Evolutionary conservation across 805 yeast species (phyloP).

Genomic region (Wickerhamomyces alni): DNA sequence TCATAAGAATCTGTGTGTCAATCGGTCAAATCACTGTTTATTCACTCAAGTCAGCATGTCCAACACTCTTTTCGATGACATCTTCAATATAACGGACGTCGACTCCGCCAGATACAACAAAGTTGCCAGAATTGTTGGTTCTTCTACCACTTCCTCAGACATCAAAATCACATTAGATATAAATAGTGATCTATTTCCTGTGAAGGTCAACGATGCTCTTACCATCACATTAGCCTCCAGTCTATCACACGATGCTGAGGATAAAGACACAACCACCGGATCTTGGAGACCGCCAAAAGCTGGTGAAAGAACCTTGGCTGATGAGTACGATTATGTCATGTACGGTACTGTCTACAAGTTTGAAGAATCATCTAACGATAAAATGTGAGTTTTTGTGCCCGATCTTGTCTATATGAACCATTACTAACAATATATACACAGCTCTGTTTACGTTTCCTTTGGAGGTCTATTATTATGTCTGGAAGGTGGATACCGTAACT

Average conservation of each 20-base stretch:
- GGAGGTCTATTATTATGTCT: constrained; percentile 92
- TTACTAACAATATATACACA: constrained; percentile 6
- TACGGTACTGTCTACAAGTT: constrained; percentile 96
- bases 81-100: constrained; percentile 77
- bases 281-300: constrained; percentile 61
- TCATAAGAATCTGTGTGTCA: constrained; percentile 36
- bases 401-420: not conserved
- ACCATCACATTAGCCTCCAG: constrained; percentile 84
- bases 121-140: constrained; percentile 83
- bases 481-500: constrained; percentile 90
- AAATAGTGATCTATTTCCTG: constrained; percentile 89
- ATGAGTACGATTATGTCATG: constrained; percentile 97
- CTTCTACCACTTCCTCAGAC: constrained; percentile 75
- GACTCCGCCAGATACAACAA: constrained; percentile 90
- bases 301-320: constrained; percentile 82
- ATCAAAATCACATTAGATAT: constrained; percentile 82
- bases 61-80: constrained; percentile 84
- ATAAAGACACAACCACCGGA: constrained; percentile 40
- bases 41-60: constrained; percentile 37
- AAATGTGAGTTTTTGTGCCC: constrained; percentile 32
- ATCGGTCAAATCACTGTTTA: too few relatives aligned
- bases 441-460: constrained; percentile 89
- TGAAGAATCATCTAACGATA: constrained; percentile 70
- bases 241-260: constrained; percentile 46
- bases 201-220: constrained; percentile 64